Percentiles rank a stretch among this genome's conserved stretches.
phyloP scores from a whole-genome alignment of 768 basidiomycete species.

The Nevesoporus exiguus region DNA sequence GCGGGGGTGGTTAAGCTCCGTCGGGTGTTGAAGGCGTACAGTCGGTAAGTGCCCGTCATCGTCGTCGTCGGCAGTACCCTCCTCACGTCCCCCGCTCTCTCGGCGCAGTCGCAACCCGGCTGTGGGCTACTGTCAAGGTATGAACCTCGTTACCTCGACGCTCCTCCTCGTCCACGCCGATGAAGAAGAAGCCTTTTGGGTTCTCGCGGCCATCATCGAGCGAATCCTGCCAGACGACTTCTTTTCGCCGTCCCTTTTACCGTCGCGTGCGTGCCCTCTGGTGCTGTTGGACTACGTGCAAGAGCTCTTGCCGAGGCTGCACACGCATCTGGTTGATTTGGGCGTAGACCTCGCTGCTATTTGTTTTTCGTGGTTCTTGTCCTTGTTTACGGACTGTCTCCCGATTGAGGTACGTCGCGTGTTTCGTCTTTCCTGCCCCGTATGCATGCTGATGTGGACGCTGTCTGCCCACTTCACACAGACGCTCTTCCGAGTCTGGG shows the following conservation, averaged over 20 bases:
- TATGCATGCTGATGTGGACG: neutral
- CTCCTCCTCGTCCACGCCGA: conserved; percentile 88
- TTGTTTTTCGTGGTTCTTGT: conserved; percentile 98
- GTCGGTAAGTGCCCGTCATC: conserved; percentile 56
- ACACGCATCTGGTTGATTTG: conserved; percentile 69
- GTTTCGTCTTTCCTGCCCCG: neutral
- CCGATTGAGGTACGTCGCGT: conserved; percentile 76
- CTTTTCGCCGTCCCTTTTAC: conserved; percentile 88
- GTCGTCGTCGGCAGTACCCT: neutral
- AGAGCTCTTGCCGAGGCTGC: conserved; percentile 70
- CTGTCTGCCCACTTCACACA: no score
- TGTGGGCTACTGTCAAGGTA: conserved; percentile 93
- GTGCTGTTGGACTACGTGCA: conserved; percentile 87
- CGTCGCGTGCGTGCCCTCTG: conserved; percentile 90
- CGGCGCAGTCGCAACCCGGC: conserved; percentile 74
- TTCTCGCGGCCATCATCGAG: conserved; percentile 84
- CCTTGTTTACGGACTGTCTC: conserved; percentile 92
- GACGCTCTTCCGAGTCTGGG: conserved; percentile 97
- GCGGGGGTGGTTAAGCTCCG: conserved; percentile 90
- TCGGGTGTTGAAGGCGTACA: conserved; percentile 87
- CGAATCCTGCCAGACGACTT: conserved; percentile 87
- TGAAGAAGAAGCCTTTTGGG: conserved; percentile 98
- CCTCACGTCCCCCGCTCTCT: neutral
- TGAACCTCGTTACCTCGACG: conserved; percentile 95
- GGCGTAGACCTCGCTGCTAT: conserved; percentile 91